These are phyloP conservation scores for Hypocreales sp. DNA, from an alignment of 2,329 filamentous ascomycete genomes.

Conservation along the genomic window DNA sequence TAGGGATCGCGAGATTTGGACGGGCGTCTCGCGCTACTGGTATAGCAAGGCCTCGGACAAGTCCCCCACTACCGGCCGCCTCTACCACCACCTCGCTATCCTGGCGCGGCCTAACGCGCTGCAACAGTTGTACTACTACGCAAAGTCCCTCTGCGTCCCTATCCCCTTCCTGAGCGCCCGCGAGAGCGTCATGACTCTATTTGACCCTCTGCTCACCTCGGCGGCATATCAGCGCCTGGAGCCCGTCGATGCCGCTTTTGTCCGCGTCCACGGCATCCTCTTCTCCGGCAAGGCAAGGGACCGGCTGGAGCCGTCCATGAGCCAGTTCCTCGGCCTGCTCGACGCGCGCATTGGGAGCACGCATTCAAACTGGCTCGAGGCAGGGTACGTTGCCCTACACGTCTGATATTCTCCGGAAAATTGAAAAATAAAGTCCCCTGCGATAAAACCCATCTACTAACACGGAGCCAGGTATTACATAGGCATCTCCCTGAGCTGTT, in stretches of 20 bases:
- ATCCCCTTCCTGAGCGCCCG: constrained; percentile 52
- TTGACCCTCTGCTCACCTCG: constrained; percentile 39
- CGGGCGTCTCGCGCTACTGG: constrained; percentile 65
- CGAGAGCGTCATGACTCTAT: constrained; percentile 55
- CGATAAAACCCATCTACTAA: too few species aligned
- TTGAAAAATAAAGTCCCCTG: too few species aligned
- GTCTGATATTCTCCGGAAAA: too few species aligned
- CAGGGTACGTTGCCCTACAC: constrained; percentile 17
- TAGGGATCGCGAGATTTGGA: constrained; percentile 66
- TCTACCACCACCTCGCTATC: constrained; percentile 83
- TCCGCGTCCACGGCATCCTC: constrained; percentile 47
- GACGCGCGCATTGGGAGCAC: constrained; percentile 37
- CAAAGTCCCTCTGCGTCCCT: constrained; percentile 52
- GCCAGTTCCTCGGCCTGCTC: constrained; percentile 36
- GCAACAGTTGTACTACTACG: constrained; percentile 58
- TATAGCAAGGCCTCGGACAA: constrained; percentile 70
- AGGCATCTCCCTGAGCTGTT: constrained; percentile 15
- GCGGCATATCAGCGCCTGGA: constrained; percentile 16
- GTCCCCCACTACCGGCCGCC: constrained; percentile 55
- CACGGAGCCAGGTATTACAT: constrained; percentile 21
- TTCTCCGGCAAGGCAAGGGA: constrained; percentile 37
- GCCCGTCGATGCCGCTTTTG: constrained; percentile 40
- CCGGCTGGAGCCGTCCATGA: constrained; percentile 25
- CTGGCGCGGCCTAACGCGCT: constrained; percentile 53
- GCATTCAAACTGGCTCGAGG: constrained; percentile 34